These are phyloP conservation scores for Penium margaritaceum DNA, from an alignment of 139 green algal species.

Conservation along the genomic window DNA sequence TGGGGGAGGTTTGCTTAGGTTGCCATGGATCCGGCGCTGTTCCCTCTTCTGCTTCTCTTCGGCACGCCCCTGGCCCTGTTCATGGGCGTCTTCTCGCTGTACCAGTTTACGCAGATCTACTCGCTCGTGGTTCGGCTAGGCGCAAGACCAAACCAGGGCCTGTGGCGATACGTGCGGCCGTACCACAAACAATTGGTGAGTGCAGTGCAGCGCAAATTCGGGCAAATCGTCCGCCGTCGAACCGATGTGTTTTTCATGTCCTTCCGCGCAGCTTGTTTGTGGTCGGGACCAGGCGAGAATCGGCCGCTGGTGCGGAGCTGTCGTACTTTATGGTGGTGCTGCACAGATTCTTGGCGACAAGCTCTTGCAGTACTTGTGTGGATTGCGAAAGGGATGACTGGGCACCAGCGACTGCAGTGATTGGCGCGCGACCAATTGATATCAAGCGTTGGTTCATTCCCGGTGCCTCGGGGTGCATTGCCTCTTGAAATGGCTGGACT, in stretches of 20 bases:
- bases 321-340: background rate
- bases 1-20: no score
- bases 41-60: background rate
- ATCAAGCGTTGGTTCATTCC: no score
- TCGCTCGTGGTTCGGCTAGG: background rate
- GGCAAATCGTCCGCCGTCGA: background rate
- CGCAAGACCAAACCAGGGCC: background rate
- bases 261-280: background rate
- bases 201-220: background rate
- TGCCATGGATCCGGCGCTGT: constrained; percentile 6
- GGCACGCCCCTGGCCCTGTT: constrained; percentile 1
- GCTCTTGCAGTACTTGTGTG: no score
- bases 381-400: no score
- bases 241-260: background rate
- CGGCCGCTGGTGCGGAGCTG: background rate
- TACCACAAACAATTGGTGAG: constrained; percentile 3
- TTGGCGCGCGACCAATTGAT: no score
- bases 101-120: background rate
- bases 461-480: no score
- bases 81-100: background rate
- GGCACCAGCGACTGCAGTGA: no score
- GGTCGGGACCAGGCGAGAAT: background rate
- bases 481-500: no score
- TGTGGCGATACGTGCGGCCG: constrained; percentile 1
- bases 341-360: background rate